Base-by-base conservation (phyloP, 1,284 basidiomycete species). In the Microbotryum silenes-acaulis region DNA sequence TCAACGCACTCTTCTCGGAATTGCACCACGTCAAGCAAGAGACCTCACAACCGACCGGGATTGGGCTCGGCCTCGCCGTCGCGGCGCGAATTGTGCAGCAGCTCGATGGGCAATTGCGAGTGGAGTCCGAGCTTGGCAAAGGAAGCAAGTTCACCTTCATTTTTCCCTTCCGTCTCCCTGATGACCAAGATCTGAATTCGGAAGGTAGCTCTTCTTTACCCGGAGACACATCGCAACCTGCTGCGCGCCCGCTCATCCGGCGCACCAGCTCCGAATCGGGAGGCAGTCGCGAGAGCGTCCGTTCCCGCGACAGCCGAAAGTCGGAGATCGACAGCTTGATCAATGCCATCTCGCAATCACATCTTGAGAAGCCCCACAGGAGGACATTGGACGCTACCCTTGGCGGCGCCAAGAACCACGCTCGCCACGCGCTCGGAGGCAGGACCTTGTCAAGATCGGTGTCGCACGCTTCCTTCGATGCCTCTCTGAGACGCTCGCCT, bases 21-120 rank as follows among this genome's bases (percentile, higher is more conserved):
- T 73, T 74, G 42, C 73, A 74, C 54, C 72, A 74, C 59, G 73
- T 74, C 31, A 73, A 74, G 50, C 68, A 71, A 33, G 73, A 72
- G 25, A 54, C 51, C 12, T 59, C 61, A 12, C 25, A 61, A n/a
- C 16, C 46, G 25, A 47, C 23, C 8, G 55, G 33, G n/a, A 53
- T 62, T 81, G 86, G 87, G 16, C 79, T 90, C 14, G 88, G 88
- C 29, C 78, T 90, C 9, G 88, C 89, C 14, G 85, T 90, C 8
- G 88, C 89, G 6, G 87, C 87, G 0, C 80, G 88, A n/a, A 88
- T 89, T 42, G 85, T 90, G 7, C 85, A 87, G 72, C 88, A 89
- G 70, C 79, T 90, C 0, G 83, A 83, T 1, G 88, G 88, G 2
- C 87, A 89, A 73, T 79, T 91, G 14, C 83, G 87, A 6, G 88